phyloP scores from a whole-genome alignment of 2,329 filamentous ascomycete genomes.

The Knufia petricola region DNA sequence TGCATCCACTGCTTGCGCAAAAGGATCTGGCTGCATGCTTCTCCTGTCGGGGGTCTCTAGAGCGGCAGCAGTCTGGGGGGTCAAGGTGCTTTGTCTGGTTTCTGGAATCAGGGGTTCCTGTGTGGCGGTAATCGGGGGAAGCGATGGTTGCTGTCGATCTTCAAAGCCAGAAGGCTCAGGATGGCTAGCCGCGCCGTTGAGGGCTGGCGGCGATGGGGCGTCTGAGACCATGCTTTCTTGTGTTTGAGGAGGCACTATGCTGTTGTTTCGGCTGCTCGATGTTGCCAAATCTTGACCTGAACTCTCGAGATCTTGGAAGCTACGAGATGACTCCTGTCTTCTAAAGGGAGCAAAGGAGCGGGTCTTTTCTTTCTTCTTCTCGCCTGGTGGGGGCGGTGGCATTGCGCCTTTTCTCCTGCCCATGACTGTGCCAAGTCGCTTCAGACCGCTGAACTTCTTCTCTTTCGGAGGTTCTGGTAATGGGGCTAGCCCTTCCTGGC shows the following conservation, averaged over 20 bases:
- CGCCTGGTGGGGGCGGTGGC: constrained; percentile 26
- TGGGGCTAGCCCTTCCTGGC: constrained; percentile 28
- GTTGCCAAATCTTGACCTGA: constrained; percentile 22
- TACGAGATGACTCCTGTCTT: constrained; percentile 31
- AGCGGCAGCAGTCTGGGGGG: background rate
- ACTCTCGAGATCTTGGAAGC: constrained; percentile 24
- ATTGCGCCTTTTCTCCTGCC: constrained; percentile 36
- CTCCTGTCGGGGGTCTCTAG: constrained; percentile 8
- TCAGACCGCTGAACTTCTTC: constrained; percentile 36
- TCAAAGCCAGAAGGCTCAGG: background rate
- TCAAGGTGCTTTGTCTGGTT: background rate
- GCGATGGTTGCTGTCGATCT: background rate
- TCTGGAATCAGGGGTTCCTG: constrained; percentile 12
- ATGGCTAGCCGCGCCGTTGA: background rate
- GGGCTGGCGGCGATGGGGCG: background rate
- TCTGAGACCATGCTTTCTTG: constrained; percentile 7
- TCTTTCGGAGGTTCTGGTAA: constrained; percentile 27
- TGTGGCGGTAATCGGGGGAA: constrained; percentile 7
- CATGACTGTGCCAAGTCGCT: constrained; percentile 40
- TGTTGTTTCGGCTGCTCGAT: constrained; percentile 6
- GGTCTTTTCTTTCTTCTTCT: constrained; percentile 32
- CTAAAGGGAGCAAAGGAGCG: constrained; percentile 35
- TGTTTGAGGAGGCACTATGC: constrained; percentile 2
- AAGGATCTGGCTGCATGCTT: constrained; percentile 10
- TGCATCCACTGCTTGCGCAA: constrained; percentile 6